Evolutionary conservation across 2,329 filamentous ascomycete species (phyloP).

Genomic region (Thielaviopsis populi): DNA sequence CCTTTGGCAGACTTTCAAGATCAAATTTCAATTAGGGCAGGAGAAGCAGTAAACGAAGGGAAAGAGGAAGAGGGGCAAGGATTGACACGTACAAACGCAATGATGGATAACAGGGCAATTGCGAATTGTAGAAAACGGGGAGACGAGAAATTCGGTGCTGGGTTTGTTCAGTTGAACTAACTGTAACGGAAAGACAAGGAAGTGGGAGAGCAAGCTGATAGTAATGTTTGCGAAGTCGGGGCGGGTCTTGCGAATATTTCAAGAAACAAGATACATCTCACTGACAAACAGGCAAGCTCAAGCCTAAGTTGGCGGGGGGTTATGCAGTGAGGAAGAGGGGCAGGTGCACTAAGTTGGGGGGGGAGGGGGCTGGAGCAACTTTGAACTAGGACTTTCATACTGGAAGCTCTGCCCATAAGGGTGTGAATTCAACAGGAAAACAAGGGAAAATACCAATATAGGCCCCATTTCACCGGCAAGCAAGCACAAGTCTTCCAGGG

Average conservation of each 20-base stretch:
- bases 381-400: not conserved
- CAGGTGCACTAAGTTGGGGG: not conserved
- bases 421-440: not conserved
- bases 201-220: not conserved
- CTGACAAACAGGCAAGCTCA: not conserved
- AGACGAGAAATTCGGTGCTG: not conserved
- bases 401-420: not conserved
- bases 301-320: constrained; percentile 7
- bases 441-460: not conserved
- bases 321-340: not conserved
- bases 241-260: constrained; percentile 13
- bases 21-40: constrained; percentile 6
- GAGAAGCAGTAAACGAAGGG: constrained; percentile 2
- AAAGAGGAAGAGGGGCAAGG: not conserved
- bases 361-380: not conserved
- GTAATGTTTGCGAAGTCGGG: constrained; percentile 14
- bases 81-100: constrained; percentile 4
- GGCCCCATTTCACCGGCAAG: not conserved
- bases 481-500: not conserved
- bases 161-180: constrained; percentile 1
- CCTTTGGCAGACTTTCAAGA: not conserved
- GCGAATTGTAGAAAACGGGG: not conserved
- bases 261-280: not conserved
- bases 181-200: not conserved
- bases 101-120: constrained; percentile 1